Percentiles rank a stretch among this genome's conserved stretches.
Evolutionary conservation across 768 basidiomycete species (phyloP).

Genomic region (Coprinopsis strossmayeri): DNA sequence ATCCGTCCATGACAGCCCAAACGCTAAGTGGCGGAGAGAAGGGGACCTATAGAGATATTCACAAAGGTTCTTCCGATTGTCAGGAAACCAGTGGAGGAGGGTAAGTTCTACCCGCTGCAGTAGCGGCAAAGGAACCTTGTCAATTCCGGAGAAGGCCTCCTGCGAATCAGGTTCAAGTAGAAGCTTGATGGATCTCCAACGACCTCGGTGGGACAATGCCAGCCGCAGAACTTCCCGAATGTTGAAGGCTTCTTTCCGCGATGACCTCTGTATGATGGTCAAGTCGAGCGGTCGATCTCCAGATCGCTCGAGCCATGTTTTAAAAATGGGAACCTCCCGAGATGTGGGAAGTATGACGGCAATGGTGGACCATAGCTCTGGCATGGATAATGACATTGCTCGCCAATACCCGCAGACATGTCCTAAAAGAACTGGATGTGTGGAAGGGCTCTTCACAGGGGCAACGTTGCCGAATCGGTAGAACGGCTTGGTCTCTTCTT

Average conservation of each 20-base stretch:
- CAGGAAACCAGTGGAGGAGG: no score
- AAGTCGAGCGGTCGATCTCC: not conserved
- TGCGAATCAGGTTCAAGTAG: no score
- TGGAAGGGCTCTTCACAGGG: not conserved
- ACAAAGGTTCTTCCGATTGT: not conserved
- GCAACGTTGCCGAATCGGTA: not conserved
- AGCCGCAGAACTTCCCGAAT: not conserved
- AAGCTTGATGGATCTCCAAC: not conserved
- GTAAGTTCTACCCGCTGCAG: no score
- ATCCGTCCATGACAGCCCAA: not conserved
- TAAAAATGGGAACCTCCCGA: not conserved
- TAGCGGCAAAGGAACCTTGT: no score
- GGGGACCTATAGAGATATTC: not conserved
- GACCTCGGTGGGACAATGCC: not conserved
- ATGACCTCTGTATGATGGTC: not conserved
- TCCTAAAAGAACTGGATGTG: conserved; percentile 1
- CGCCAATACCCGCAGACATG: conserved; percentile 8
- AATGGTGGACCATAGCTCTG: conserved; percentile 6
- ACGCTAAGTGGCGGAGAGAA: not conserved
- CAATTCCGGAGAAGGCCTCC: no score
- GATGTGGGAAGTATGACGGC: not conserved
- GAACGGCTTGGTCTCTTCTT: no score
- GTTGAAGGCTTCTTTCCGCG: not conserved
- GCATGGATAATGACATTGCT: conserved; percentile 6
- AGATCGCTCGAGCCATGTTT: not conserved